These are phyloP conservation scores for Colletotrichum truncatum DNA, from an alignment of 2,329 filamentous ascomycete species.

Conservation along the genomic window DNA sequence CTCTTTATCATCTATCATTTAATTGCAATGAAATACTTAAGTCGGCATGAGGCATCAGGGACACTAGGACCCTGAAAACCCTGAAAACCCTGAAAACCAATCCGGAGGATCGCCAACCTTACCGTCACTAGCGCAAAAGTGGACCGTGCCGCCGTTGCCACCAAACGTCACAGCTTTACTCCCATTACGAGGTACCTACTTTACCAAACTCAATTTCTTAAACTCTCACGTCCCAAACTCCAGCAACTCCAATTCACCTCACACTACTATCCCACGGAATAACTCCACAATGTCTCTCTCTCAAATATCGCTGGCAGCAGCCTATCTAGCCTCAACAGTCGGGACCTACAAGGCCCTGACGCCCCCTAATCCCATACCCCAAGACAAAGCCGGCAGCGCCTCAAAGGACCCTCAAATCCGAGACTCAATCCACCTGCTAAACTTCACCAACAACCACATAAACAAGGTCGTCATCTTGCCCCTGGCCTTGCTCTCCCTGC, in stretches of 20 bases:
- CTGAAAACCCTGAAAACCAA: too few species aligned
- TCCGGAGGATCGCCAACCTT: too few species aligned
- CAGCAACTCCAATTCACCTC: too few species aligned
- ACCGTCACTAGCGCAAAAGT: too few species aligned
- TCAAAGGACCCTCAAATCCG: neutral
- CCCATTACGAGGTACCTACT: neutral
- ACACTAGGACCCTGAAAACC: too few species aligned
- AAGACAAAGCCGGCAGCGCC: conserved; percentile 27
- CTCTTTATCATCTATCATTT: too few species aligned
- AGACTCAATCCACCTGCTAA: conserved; percentile 34
- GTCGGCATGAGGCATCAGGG: too few species aligned
- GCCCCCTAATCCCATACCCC: conserved; percentile 40
- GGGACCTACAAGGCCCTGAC: conserved; percentile 42
- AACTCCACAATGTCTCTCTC: neutral
- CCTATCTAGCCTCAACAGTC: conserved; percentile 38
- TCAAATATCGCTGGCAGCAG: conserved; percentile 11
- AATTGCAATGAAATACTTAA: too few species aligned
- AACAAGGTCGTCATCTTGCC: conserved; percentile 35
- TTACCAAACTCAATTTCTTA: too few species aligned
- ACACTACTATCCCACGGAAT: too few species aligned
- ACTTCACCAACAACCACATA: conserved; percentile 37
- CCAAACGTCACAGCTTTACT: neutral
- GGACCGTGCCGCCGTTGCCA: conserved; percentile 14
- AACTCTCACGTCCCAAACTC: neutral
- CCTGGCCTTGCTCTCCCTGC: conserved; percentile 34